A percentile compares a stretch with the other conserved stretches of the same genome.
phyloP scores from a whole-genome alignment of 257 asterid genomes.

The Plantago ovata region DNA sequence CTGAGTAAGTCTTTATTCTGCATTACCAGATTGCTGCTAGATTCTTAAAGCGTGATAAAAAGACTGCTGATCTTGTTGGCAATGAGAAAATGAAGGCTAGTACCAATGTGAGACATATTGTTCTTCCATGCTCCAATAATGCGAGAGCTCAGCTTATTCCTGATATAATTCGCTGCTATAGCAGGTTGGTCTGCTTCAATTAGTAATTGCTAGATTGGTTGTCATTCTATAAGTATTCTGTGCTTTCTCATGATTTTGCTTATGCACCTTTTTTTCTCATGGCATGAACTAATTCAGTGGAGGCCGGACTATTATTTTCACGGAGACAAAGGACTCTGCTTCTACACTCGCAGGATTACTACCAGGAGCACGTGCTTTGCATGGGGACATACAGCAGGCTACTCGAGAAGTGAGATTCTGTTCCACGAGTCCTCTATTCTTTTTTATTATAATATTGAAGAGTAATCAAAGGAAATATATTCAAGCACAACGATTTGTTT shows the following conservation, averaged over 20 bases:
- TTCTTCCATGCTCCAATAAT: constrained; percentile 83
- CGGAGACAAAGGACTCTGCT: constrained; percentile 87
- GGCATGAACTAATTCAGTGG: constrained; percentile 48
- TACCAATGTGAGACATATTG: constrained; percentile 77
- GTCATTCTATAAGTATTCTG: not conserved
- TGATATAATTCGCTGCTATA: constrained; percentile 86
- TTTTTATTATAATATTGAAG: not conserved
- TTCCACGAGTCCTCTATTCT: not conserved
- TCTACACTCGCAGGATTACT: constrained; percentile 90
- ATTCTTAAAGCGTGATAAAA: constrained; percentile 75
- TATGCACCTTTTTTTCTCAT: constrained; percentile 5
- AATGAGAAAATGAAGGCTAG: constrained; percentile 99
- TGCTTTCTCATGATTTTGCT: constrained; percentile 11
- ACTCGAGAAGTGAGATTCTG: constrained; percentile 75
- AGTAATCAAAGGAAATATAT: too few species aligned
- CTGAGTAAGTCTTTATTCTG: constrained; percentile 18
- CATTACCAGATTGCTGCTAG: constrained; percentile 53
- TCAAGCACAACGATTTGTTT: too few species aligned
- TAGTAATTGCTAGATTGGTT: not conserved
- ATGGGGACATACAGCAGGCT: constrained; percentile 97
- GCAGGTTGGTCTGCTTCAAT: constrained; percentile 60
- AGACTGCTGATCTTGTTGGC: constrained; percentile 90
- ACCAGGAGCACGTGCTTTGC: constrained; percentile 97
- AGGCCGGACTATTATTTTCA: constrained; percentile 87
- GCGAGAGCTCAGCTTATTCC: constrained; percentile 93